These are phyloP conservation scores for Russula abietina DNA, from an alignment of 768 basidiomycete genomes.

Conservation along the genomic window DNA sequence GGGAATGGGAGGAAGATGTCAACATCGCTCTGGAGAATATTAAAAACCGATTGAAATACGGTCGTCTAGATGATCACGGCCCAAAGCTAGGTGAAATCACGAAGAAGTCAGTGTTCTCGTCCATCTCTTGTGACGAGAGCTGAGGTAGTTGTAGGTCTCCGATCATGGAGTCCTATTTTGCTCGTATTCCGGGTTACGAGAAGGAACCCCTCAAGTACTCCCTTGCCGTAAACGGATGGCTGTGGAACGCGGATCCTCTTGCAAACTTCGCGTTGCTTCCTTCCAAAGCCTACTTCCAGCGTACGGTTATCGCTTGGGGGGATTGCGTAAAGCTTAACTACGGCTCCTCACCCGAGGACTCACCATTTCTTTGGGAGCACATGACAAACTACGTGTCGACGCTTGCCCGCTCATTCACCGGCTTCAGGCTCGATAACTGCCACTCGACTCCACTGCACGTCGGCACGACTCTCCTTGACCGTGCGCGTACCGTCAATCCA, in stretches of 20 bases:
- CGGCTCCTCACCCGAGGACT: conserved; percentile 47
- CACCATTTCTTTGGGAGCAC: conserved; percentile 78
- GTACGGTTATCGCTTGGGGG: conserved; percentile 96
- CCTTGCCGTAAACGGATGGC: conserved; percentile 98
- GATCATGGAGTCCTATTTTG: conserved; percentile 90
- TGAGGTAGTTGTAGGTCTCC: conserved; percentile 49
- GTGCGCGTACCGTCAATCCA: conserved; percentile 80
- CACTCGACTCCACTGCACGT: conserved; percentile 96
- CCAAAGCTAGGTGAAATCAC: conserved; percentile 80
- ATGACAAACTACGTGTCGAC: conserved; percentile 79
- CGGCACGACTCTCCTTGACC: conserved; percentile 92
- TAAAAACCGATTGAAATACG: conserved; percentile 71
- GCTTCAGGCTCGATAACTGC: conserved; percentile 97
- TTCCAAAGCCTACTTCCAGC: conserved; percentile 91
- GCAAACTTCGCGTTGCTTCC: conserved; percentile 88
- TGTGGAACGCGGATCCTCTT: conserved; percentile 93
- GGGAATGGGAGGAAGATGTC: conserved; percentile 82
- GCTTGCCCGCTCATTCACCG: conserved; percentile 82
- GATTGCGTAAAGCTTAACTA: conserved; percentile 99
- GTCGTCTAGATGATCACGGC: conserved; percentile 73
- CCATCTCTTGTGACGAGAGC: conserved; percentile 8
- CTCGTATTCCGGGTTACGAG: conserved; percentile 55
- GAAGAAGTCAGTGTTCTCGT: conserved; percentile 46
- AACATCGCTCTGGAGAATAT: conserved; percentile 67
- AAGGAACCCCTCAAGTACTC: conserved; percentile 54